Percentiles rank a stretch among this genome's conserved stretches.
Conservation (phyloP, 2,329 filamentous ascomycete species). For the Aspergillus latus region DNA sequence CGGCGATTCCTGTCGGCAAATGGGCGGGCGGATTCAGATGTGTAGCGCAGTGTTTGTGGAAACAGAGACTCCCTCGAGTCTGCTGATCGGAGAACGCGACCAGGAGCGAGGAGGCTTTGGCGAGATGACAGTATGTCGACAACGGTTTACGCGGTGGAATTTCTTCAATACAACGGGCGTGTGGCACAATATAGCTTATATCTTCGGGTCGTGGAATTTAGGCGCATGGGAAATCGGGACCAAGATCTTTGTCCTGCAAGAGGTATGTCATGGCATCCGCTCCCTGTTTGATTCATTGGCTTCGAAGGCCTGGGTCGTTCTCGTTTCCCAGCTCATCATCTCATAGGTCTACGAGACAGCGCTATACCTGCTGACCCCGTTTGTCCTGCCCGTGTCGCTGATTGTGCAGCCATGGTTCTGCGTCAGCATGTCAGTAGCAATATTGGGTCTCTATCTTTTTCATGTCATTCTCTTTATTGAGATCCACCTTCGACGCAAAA, state of each 20-base stretch:
- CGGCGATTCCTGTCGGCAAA: slow-evolving; percentile 47
- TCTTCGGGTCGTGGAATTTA: slow-evolving; percentile 50
- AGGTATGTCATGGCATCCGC: slow-evolving; percentile 25
- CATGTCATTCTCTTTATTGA: slow-evolving; percentile 52
- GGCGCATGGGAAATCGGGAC: slow-evolving; percentile 52
- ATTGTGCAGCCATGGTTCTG: slow-evolving; percentile 41
- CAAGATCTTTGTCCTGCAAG: slow-evolving; percentile 52
- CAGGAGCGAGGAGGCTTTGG: slow-evolving; percentile 50
- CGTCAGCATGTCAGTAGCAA: slow-evolving; percentile 38
- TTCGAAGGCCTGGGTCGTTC: too few relatives aligned
- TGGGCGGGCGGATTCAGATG: slow-evolving; percentile 51
- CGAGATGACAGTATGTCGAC: slow-evolving; percentile 55
- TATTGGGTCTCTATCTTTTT: slow-evolving; percentile 45
- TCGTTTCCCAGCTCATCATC: slow-evolving; percentile 30
- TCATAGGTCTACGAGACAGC: neutral
- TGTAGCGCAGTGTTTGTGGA: slow-evolving; percentile 53
- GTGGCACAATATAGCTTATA: slow-evolving; percentile 50
- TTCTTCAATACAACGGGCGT: slow-evolving; percentile 54
- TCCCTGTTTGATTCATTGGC: slow-evolving; percentile 13
- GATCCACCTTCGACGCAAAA: slow-evolving; percentile 48
- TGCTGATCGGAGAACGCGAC: slow-evolving; percentile 43
- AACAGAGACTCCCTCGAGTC: slow-evolving; percentile 48
- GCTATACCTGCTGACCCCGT: neutral
- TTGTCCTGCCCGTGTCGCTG: neutral
- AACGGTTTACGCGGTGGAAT: slow-evolving; percentile 54